Evolutionary conservation across 2,329 filamentous ascomycete species (phyloP).

Genomic region (Talaromyces verruculosus): DNA sequence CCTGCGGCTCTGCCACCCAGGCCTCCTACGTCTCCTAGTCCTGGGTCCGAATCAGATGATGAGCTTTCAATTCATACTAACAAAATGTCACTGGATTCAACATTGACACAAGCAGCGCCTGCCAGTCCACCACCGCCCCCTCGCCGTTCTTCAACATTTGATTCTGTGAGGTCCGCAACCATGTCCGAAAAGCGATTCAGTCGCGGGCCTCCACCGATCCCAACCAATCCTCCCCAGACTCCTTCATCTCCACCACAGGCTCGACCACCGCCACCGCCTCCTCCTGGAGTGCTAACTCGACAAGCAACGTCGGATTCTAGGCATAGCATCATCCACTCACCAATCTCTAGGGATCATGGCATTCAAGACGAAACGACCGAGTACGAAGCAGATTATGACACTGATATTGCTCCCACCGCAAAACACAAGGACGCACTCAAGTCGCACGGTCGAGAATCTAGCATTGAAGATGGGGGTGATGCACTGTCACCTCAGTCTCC

Average conservation of each 20-base stretch:
- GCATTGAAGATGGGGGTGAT: constrained; percentile 66
- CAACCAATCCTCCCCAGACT: constrained; percentile 38
- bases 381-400: constrained; percentile 97
- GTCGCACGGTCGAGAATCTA: constrained; percentile 73
- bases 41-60: constrained; percentile 85
- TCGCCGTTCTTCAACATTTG: constrained; percentile 41
- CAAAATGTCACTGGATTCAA: constrained; percentile 44
- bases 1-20: constrained; percentile 51
- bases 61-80: constrained; percentile 64
- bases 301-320: constrained; percentile 58
- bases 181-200: constrained; percentile 44
- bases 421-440: constrained; percentile 92
- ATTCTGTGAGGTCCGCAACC: constrained; percentile 34
- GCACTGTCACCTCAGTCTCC: constrained; percentile 54
- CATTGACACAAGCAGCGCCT: constrained; percentile 42
- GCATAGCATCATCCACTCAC: constrained; percentile 32
- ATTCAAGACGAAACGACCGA: constrained; percentile 82
- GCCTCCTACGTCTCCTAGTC: constrained; percentile 63
- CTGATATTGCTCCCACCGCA: constrained; percentile 91
- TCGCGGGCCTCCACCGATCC: constrained; percentile 45
- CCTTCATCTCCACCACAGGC: constrained; percentile 49
- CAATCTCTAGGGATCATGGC: constrained; percentile 52
- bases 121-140: constrained; percentile 29
- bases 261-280: constrained; percentile 67
- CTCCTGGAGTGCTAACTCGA: constrained; percentile 53